These are phyloP conservation scores for Alloteropsis angusta DNA, from an alignment of 202 grass and related monocot species.

Conservation along the genomic window DNA sequence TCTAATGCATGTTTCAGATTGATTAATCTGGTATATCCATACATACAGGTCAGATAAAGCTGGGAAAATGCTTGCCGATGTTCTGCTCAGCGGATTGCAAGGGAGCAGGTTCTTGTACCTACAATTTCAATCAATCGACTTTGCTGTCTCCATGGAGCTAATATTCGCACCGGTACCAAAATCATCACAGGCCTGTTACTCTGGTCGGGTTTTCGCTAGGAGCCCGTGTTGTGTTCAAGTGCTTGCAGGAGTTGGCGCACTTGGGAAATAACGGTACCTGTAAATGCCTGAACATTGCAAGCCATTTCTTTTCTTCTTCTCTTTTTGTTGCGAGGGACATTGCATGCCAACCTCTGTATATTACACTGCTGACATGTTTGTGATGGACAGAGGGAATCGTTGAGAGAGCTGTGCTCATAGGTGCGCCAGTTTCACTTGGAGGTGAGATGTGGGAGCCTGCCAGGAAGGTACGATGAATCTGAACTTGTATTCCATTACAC, in stretches of 20 bases:
- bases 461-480: slow-evolving; percentile 60
- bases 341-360: background rate
- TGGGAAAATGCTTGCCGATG: slow-evolving; percentile 85
- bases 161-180: background rate
- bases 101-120: slow-evolving; percentile 64
- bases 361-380: slow-evolving; percentile 13
- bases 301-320: background rate
- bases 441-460: slow-evolving; percentile 67
- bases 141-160: slow-evolving; percentile 1
- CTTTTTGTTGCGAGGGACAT: background rate
- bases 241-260: slow-evolving; percentile 62
- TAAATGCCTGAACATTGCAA: background rate
- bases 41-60: slow-evolving; percentile 86
- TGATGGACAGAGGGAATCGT: slow-evolving; percentile 57
- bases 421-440: slow-evolving; percentile 70
- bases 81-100: slow-evolving; percentile 76
- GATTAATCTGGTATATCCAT: slow-evolving; percentile 25
- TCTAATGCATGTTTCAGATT: background rate
- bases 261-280: slow-evolving; percentile 60
- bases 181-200: slow-evolving; percentile 65
- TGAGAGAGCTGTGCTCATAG: slow-evolving; percentile 78
- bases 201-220: slow-evolving; percentile 83
- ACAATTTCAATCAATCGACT: background rate
- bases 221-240: slow-evolving; percentile 82
- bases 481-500: background rate